Conservation (phyloP, 2,329 filamentous ascomycete species). For the Uncinocarpus reesii region DNA sequence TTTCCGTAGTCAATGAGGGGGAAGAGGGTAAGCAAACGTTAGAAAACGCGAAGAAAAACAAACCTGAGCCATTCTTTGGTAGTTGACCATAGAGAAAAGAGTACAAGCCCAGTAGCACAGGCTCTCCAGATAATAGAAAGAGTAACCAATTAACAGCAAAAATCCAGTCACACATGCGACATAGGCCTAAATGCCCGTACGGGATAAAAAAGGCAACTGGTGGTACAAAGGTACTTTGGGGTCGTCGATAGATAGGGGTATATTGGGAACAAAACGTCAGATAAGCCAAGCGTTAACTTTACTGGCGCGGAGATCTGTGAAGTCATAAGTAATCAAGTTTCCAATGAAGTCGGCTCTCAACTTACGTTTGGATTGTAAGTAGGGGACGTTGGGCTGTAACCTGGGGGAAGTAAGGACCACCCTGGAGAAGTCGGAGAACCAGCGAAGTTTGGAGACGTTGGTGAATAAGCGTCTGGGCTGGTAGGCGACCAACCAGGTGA, state of each 20-base stretch:
- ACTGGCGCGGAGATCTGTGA: slow-evolving; percentile 35
- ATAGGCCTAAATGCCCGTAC: slow-evolving; percentile 3
- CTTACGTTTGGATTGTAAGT: slow-evolving; percentile 37
- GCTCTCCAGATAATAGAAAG: slow-evolving; percentile 12
- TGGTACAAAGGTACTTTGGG: slow-evolving; percentile 32
- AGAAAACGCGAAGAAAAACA: slow-evolving; percentile 4
- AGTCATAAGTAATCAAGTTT: not conserved
- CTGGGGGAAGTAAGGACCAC: slow-evolving; percentile 33
- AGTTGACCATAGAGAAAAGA: not conserved
- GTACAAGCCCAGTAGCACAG: slow-evolving; percentile 10
- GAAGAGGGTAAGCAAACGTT: not conserved
- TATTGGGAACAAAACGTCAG: slow-evolving; percentile 3
- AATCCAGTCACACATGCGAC: slow-evolving; percentile 6
- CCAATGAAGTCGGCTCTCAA: slow-evolving; percentile 7
- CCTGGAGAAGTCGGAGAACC: slow-evolving; percentile 36
- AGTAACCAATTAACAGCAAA: slow-evolving; percentile 14
- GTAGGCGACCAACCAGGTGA: slow-evolving; percentile 44
- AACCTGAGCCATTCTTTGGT: slow-evolving; percentile 13
- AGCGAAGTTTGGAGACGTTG: slow-evolving; percentile 41
- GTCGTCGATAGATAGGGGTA: slow-evolving; percentile 3
- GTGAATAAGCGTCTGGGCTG: slow-evolving; percentile 41
- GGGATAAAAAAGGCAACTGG: slow-evolving; percentile 22
- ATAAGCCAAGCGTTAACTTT: slow-evolving; percentile 16
- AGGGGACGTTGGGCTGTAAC: slow-evolving; percentile 38
- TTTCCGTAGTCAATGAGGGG: slow-evolving; percentile 2